A percentile compares a stretch with the other conserved stretches of the same genome.
Conservation (phyloP, 164 flowering plant species). For the Liriodendron chinense region DNA sequence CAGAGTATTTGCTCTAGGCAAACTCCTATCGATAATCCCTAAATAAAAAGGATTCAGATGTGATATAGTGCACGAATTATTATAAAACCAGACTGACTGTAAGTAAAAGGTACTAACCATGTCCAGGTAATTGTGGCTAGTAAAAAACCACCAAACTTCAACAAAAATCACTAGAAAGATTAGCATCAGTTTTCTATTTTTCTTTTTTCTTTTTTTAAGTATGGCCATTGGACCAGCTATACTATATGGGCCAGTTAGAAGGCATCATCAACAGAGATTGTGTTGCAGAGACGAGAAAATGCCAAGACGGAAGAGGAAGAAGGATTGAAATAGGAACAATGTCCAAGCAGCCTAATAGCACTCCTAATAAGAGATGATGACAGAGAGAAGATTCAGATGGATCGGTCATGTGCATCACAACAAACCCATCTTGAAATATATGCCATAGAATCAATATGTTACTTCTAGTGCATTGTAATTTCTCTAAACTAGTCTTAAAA, state of each 20-base stretch:
- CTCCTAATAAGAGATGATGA: background rate
- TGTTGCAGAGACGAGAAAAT: background rate
- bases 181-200: too few species aligned
- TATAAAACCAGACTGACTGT: background rate
- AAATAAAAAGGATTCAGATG: background rate
- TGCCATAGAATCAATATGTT: too few species aligned
- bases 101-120: background rate
- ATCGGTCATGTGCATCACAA: background rate
- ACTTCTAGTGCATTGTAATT: too few species aligned
- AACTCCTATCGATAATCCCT: conserved; percentile 30
- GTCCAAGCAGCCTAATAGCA: background rate
- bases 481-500: too few species aligned
- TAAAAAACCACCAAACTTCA: too few species aligned
- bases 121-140: background rate
- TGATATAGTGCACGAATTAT: background rate
- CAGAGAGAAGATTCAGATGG: background rate
- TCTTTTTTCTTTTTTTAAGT: too few species aligned
- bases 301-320: background rate
- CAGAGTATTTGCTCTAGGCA: conserved; percentile 43
- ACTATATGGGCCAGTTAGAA: background rate
- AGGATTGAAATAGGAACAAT: background rate
- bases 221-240: background rate
- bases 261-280: background rate
- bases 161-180: too few species aligned
- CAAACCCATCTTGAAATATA: too few species aligned